A percentile compares a stretch with the other conserved stretches of the same genome.
Conservation (phyloP, 2,329 filamentous ascomycete species). For the Claviceps capensis region DNA sequence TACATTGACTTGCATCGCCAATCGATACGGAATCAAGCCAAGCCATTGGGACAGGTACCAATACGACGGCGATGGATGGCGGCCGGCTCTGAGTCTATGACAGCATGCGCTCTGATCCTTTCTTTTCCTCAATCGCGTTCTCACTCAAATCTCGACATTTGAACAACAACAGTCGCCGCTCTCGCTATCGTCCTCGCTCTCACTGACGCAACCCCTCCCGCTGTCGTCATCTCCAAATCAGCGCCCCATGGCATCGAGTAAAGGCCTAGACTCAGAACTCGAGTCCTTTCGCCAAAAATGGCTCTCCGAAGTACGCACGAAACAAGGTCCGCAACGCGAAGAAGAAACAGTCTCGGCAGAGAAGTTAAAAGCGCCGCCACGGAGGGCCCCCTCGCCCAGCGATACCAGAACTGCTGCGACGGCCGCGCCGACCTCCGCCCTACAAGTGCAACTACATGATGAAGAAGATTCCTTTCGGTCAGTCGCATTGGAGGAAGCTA, state of each 20-base stretch:
- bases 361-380: background rate
- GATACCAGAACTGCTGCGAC: background rate
- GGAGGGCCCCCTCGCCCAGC: background rate
- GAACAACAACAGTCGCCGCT: background rate
- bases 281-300: slow-evolving; percentile 77
- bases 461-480: slow-evolving; percentile 5
- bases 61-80: no score
- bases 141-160: no score
- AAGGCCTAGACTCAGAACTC: slow-evolving; percentile 49
- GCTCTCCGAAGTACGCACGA: slow-evolving; percentile 61
- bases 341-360: background rate
- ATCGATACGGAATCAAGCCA: no score
- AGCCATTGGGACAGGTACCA: no score
- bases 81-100: no score
- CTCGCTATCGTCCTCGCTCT: background rate
- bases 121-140: no score
- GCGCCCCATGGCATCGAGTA: slow-evolving; percentile 2
- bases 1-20: background rate
- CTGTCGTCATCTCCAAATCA: background rate
- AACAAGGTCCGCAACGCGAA: slow-evolving; percentile 1
- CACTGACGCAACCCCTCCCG: no score
- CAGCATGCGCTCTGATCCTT: no score
- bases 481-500: slow-evolving; percentile 8
- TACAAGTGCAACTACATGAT: background rate
- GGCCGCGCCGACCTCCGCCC: background rate